Percentiles rank a stretch among this genome's conserved stretches.
These are phyloP conservation scores for Coniochaeta ligniaria DNA, from an alignment of 2,329 filamentous ascomycete species.

Conservation along the genomic window DNA sequence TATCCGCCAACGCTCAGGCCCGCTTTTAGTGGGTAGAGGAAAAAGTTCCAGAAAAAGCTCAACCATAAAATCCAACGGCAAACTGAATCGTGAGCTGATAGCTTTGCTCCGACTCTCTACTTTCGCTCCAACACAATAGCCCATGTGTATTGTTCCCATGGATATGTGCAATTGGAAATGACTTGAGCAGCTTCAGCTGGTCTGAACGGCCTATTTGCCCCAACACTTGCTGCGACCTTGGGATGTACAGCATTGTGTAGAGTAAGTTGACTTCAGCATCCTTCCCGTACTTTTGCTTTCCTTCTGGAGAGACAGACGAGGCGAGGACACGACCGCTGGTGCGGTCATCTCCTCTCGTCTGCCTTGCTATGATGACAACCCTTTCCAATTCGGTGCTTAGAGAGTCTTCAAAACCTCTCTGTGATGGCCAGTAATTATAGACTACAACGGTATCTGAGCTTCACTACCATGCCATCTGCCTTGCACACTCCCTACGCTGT, in stretches of 20 bases:
- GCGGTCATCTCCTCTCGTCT: background rate
- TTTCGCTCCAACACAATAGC: background rate
- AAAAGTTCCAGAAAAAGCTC: background rate
- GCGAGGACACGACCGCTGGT: background rate
- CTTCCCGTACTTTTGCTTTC: background rate
- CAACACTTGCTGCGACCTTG: background rate
- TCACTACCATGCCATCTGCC: background rate
- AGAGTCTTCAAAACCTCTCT: conserved; percentile 51
- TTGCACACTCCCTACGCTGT: background rate
- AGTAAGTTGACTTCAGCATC: background rate
- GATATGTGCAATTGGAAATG: conserved; percentile 1
- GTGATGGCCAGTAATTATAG: conserved; percentile 63
- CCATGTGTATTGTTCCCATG: background rate
- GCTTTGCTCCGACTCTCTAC: background rate
- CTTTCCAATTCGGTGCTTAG: conserved; percentile 40
- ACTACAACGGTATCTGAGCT: conserved; percentile 98
- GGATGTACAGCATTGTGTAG: background rate
- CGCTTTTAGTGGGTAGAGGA: background rate
- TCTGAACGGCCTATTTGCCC: background rate
- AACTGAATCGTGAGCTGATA: background rate
- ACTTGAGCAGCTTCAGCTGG: background rate
- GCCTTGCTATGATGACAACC: conserved; percentile 53
- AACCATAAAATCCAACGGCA: background rate
- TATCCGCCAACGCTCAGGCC: no score
- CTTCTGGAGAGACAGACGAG: background rate